Evolutionary conservation across 805 yeast genomes (phyloP), one percentile per base, ranked within the genome.

Genomic region (Komagataella phaffii): DNA sequence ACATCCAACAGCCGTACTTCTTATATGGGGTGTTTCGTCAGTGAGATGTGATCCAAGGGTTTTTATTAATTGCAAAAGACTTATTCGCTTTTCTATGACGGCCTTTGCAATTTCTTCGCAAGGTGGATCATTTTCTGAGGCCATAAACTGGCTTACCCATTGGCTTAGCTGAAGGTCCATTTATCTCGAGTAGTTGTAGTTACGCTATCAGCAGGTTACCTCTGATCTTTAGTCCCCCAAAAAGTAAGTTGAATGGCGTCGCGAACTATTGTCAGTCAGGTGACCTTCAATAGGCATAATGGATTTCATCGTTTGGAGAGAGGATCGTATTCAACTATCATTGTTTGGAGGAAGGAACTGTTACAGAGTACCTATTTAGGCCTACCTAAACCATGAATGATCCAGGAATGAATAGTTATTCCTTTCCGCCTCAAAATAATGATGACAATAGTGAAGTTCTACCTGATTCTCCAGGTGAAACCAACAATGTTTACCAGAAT

Each of bases 21-120:
- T 61, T 3, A 69, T 60, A 2, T 59, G 49, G 44, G 67, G 73
- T 48, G 69, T 67, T 10, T 75, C 79, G 10, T 79, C 71, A 2
- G 82, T 78, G 36, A 80, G 61, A 30, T 67, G 64, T 7, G 73
- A 71, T 1, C 83, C 83, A 49, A 78, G 60, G 4, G 57, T 53
- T 53, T 70, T 71, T 47, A 79, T 69, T 56, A 76, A 72, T 50
- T 64, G 64, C 14, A 77, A 63, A 23, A 77, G 64, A 3, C 75
- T 58, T 43, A 72, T 59, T 7, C 64, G 53, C 17, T 47, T 56
- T 4, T 56, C 54, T 3, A 72, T 65, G 3, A 75, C 51, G 8
- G 59, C 51, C 1, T 45, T 23, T 1, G 71, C 65, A 6, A 65
- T 52, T 23, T 63, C 64, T 0, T 72, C 64, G n/a, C 40, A 30